Evolutionary conservation across 352 stramenopile species (phyloP), one percentile per base, ranked within the genome.

Genomic region (Elongisporangium prolatum): DNA sequence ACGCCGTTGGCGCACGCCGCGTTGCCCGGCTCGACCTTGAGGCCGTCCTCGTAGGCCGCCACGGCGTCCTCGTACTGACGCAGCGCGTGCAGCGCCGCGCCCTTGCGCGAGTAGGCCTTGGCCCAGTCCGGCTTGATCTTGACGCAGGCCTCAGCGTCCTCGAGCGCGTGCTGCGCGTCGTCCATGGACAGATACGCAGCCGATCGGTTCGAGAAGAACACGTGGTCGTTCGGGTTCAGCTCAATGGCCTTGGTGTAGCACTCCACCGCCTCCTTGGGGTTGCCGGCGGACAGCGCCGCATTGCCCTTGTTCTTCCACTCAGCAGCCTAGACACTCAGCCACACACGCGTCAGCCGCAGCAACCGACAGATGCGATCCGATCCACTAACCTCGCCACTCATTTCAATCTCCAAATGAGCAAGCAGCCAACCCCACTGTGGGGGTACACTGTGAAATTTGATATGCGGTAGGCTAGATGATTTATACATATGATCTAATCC

Each of bases 141-240:
- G 56, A 99, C 98, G 75, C 97, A 99, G 24, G 82, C 59, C 51
- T 99, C 90, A 9, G 97, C 97, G 75, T 99, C 98, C 64, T 97
- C 87, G 18, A 99, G 77, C 14, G 98, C 98, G 59, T 97, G 93
- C 25, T 88, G 58, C 7, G 86, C 86, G 68, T 99, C 85, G 18
- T 91, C 79, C 48, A 97, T 80, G 64, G 89, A 97, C 52, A 99
- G 72, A 66, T 99, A 99, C 28, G 98, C 97, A n/a, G 97, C 97
- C 57, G 93, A 99, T 38, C 97, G 90, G 81, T 99, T 99, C 54
- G 89, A 98, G 75, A 96, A 99, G 72, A 98, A 99, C 13, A 99
- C 92, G 74, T 99, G 93, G 74, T 99, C 98, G 62, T 71, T 83
- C 55, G 89, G 83, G 69, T 99, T 89, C 44, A 98, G 61, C 40